Conservation (phyloP, 75 land plant genomes). For the Selaginella tamariscina region DNA sequence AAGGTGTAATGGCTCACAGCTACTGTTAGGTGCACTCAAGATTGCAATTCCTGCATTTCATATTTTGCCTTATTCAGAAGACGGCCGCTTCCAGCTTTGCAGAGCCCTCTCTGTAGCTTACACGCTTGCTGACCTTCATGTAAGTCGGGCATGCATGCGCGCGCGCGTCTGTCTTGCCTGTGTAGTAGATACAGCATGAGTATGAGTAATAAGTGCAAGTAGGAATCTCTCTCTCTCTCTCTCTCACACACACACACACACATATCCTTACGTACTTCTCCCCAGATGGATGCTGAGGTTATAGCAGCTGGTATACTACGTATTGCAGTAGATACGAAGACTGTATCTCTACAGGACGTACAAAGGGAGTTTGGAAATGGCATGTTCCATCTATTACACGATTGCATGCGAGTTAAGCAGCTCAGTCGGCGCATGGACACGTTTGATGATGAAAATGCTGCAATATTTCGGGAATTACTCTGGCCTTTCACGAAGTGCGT, state of each 20-base stretch:
- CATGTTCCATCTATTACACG: conserved; percentile 60
- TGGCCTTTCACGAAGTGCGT: conserved; percentile 77
- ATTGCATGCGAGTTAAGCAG: conserved; percentile 50
- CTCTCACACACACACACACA: too few relatives aligned
- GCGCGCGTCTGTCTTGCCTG: too few relatives aligned
- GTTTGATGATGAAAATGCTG: conserved; percentile 59
- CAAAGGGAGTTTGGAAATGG: conserved; percentile 41
- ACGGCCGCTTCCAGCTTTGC: conserved; percentile 59
- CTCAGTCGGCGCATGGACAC: conserved; percentile 39
- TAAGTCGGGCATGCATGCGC: too few relatives aligned
- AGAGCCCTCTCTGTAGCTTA: conserved; percentile 63
- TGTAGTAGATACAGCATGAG: too few relatives aligned
- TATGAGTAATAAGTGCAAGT: too few relatives aligned
- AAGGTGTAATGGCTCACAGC: conserved; percentile 31
- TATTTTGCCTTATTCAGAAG: conserved; percentile 31
- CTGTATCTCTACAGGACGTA: conserved; percentile 33
- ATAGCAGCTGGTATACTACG: conserved; percentile 71
- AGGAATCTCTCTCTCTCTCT: not conserved
- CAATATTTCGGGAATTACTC: conserved; percentile 57
- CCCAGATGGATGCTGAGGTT: conserved; percentile 90
- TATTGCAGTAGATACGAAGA: conserved; percentile 46
- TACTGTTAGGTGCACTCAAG: conserved; percentile 64
- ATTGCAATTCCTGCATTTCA: conserved; percentile 51
- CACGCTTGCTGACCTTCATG: conserved; percentile 87
- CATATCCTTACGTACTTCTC: not conserved